Evolutionary conservation across 805 yeast species (phyloP).

Genomic region (Komagataella kurtzmanii): DNA sequence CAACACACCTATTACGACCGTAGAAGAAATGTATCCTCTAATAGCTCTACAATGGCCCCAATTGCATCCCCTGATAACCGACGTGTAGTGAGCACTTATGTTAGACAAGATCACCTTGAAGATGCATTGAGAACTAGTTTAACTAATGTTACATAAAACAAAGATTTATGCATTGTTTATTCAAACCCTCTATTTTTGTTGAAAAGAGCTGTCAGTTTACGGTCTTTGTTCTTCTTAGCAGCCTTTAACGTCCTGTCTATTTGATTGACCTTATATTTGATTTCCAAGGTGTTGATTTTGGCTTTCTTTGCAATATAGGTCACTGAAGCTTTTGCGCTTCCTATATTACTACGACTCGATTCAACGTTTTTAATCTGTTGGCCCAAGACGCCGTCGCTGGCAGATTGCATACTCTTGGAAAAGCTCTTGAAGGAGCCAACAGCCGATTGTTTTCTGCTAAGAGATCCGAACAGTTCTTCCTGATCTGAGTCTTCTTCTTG

Average conservation of each 20-base stretch:
- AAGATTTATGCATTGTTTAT: no score
- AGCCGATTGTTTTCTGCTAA: not conserved
- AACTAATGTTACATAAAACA: not conserved
- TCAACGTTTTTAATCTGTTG: not conserved
- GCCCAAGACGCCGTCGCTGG: not conserved
- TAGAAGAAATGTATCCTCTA: constrained; percentile 6
- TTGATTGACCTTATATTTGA: not conserved
- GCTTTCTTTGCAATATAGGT: not conserved
- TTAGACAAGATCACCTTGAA: not conserved
- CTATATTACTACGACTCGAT: not conserved
- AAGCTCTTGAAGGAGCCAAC: not conserved
- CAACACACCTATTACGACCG: constrained; percentile 9
- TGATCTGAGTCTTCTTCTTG: not conserved
- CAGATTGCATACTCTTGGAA: not conserved
- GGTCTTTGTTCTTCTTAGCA: not conserved
- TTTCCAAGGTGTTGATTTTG: not conserved
- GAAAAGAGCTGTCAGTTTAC: not conserved
- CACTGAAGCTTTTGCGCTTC: not conserved
- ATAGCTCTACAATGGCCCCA: not conserved
- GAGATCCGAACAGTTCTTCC: not conserved
- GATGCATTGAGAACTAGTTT: not conserved
- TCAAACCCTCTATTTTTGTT: not conserved
- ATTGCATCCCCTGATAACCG: not conserved
- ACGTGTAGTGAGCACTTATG: not conserved
- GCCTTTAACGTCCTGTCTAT: not conserved